phyloP scores from a whole-genome alignment of 768 basidiomycete genomes.

The Psilocybe cubensis region DNA sequence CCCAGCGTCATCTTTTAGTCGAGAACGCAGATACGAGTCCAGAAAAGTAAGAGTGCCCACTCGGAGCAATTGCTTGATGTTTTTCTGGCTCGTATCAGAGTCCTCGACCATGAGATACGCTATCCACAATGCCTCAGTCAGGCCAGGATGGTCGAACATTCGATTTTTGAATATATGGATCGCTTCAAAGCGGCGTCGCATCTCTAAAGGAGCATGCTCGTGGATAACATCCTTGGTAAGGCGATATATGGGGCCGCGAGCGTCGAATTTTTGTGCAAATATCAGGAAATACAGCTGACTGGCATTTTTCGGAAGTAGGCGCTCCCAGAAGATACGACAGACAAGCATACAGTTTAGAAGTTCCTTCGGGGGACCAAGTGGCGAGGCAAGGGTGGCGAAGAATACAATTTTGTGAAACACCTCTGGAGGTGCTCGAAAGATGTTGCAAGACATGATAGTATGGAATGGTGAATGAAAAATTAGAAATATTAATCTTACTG shows the following conservation, averaged over 20 bases:
- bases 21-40: slow-evolving; percentile 38
- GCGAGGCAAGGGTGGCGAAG: slow-evolving; percentile 29
- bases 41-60: slow-evolving; percentile 47
- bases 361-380: slow-evolving; percentile 35
- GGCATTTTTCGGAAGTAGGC: slow-evolving; percentile 25
- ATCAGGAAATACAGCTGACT: slow-evolving; percentile 38
- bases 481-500: slow-evolving; percentile 1
- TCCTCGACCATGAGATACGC: slow-evolving; percentile 64
- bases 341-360: slow-evolving; percentile 34
- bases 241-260: slow-evolving; percentile 42
- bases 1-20: slow-evolving; percentile 40
- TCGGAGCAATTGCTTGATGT: slow-evolving; percentile 48
- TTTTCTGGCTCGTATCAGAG: slow-evolving; percentile 47
- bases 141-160: slow-evolving; percentile 34
- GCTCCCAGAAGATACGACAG: slow-evolving; percentile 33
- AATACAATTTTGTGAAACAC: slow-evolving; percentile 38
- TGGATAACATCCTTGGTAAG: slow-evolving; percentile 31
- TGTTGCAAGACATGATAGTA: slow-evolving; percentile 33
- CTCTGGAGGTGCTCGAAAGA: slow-evolving; percentile 34
- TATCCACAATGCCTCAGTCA: slow-evolving; percentile 52
- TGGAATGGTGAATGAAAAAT: not conserved
- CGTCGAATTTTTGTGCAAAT: slow-evolving; percentile 55
- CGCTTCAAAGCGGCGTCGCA: slow-evolving; percentile 45
- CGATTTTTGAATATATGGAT: slow-evolving; percentile 48
- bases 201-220: slow-evolving; percentile 44